Base-by-base conservation (phyloP, 176 grass and related monocot genomes). In the Cenchrus purpureus region DNA sequence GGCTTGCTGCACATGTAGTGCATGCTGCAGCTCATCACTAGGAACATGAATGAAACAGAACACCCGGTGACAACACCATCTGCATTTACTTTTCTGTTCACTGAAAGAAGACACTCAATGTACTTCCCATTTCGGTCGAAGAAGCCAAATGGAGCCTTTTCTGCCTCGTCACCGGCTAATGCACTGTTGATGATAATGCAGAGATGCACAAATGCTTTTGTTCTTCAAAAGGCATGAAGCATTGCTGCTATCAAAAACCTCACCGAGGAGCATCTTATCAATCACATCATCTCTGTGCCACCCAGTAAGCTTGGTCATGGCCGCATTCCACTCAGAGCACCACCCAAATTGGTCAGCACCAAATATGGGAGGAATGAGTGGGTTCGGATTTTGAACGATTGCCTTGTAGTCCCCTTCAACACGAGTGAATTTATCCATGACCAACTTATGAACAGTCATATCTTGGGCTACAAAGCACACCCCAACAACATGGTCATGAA, bases 391-490 rank as follows among this genome's bases (percentile, higher is more conserved):
- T 31, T 95, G 96, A 67, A 98, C 65, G 28, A 98, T 98, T n/a
- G 93, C 90, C 77, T 86, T 95, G 78, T 98, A 98, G 76, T 98
- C 96, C 70, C 96, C 91, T 72, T 98, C 91, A 22, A 98, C 91
- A 63, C 93, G 87, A 50, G 93, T 95, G 73, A 94, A 98, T 48
- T 87, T 91, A 74, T 98, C 96, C 91, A 95, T 92, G 55, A 93
- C 87, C 78, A 93, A 85, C 86, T 98, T 95, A 77, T 98, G 96
- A 79, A 88, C 89, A 76, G 96, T 98, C 89, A 98, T 92, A 73
- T 98, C 96, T 80, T 98, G 96, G 50, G 96, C 96, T 46, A 98
- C 93, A 82, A 98, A 98, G 78, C 96, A 98, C 25, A 90, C 96
- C 11, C 96, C 96, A 51, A 98, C 91, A 72, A 98, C 83, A 79